Evolutionary conservation across 768 basidiomycete species (phyloP).

Genomic region (Jaapia argillacea): DNA sequence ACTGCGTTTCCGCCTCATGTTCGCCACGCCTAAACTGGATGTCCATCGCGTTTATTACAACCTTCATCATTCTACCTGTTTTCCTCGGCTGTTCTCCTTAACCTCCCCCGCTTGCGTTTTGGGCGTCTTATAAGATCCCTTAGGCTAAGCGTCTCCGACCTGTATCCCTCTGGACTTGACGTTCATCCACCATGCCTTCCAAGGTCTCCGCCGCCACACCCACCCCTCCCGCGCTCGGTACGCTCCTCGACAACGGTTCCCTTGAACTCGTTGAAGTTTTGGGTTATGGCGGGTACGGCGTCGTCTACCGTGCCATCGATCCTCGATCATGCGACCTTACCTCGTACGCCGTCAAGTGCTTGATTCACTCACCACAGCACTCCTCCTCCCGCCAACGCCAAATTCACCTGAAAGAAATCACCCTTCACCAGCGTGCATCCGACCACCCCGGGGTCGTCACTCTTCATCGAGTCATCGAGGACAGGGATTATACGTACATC

Average conservation of each 20-base stretch:
- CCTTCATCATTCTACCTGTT: background rate
- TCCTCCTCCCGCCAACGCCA: slow-evolving; percentile 50
- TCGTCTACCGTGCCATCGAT: slow-evolving; percentile 86
- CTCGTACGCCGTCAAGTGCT: slow-evolving; percentile 89
- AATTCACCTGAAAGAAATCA: slow-evolving; percentile 84
- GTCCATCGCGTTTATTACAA: background rate
- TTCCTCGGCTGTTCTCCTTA: background rate
- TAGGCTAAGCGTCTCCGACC: no score
- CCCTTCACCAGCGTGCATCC: slow-evolving; percentile 65
- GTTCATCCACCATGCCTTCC: slow-evolving; percentile 8
- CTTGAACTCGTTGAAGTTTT: slow-evolving; percentile 82
- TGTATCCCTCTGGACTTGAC: background rate
- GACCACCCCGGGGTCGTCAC: slow-evolving; percentile 78
- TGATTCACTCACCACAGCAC: slow-evolving; percentile 42
- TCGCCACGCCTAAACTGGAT: background rate
- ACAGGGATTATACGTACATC: slow-evolving; percentile 73
- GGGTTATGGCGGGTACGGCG: slow-evolving; percentile 91
- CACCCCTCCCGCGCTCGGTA: slow-evolving; percentile 50
- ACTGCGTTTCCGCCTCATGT: background rate
- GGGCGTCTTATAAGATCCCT: background rate
- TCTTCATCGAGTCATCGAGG: slow-evolving; percentile 82
- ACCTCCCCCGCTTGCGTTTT: background rate
- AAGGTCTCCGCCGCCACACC: slow-evolving; percentile 27
- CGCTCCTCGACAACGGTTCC: slow-evolving; percentile 71
- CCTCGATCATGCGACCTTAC: slow-evolving; percentile 29